phyloP scores from a whole-genome alignment of 768 basidiomycete genomes.

The Porphyrellus cyaneotinctus region DNA sequence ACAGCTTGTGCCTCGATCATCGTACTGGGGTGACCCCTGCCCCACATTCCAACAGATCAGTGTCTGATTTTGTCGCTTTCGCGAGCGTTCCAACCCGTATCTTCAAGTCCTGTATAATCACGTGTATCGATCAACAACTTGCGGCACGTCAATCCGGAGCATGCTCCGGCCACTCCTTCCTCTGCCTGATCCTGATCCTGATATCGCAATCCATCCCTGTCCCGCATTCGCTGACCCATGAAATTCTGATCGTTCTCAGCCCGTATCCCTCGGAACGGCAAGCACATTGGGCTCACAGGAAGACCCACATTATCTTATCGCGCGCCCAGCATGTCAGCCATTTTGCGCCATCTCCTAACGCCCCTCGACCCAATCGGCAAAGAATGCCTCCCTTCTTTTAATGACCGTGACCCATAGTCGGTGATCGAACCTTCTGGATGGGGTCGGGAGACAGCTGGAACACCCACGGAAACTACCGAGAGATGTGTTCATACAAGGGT shows the following conservation, averaged over 20 bases:
- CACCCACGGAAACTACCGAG: constrained; percentile 6
- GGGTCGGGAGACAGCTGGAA: background rate
- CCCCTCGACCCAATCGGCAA: constrained; percentile 1
- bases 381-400: constrained; percentile 5
- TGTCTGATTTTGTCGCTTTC: background rate
- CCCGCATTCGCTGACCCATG: background rate
- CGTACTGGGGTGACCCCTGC: background rate
- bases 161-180: background rate
- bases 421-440: background rate
- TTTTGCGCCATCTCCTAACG: background rate
- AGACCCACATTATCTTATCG: constrained; percentile 20
- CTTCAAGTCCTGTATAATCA: background rate
- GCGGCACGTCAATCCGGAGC: background rate
- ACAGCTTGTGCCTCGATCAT: background rate
- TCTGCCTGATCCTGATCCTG: background rate
- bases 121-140: background rate
- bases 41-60: background rate
- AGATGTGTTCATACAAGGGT: background rate
- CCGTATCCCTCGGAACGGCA: constrained; percentile 13
- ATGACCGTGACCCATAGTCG: constrained; percentile 15
- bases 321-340: background rate
- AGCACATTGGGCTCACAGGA: background rate
- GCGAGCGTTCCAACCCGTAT: background rate
- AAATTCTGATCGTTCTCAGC: background rate
- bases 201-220: background rate